Evolutionary conservation across 768 basidiomycete species (phyloP), one percentile per base, ranked within the genome.

Genomic region (Auricularia heimuer): DNA sequence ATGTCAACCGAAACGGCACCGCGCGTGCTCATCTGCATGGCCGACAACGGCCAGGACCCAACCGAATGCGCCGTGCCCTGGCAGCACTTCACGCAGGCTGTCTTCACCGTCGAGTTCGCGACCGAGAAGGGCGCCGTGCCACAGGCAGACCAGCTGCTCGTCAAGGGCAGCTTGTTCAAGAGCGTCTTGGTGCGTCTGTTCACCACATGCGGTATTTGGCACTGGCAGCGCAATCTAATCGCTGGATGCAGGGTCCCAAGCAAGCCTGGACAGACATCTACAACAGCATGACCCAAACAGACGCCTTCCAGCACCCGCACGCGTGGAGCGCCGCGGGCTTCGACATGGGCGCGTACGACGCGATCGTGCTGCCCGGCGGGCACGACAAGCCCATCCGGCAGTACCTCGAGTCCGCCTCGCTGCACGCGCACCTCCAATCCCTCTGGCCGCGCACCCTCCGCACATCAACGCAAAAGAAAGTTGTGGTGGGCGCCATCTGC

Each of bases 361-460:
- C 34, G n/a, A 37, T 66, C n/a, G 11, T 66, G 42, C 63, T 66
- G 7, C 65, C 65, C 18, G 65, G 65, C 33, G 62, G 65, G 14
- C 54, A 63, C 62, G 65, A 66, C 44, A 54, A 64, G 63, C 63
- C 62, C 16, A 66, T 66, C 56, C 54, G 54, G 29, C 54, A 63
- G 37, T 63, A 56, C 54, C 39, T 66, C 12, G 65, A 66, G 36
- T 63, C 62, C 16, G 3, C 12, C 0, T 54, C 62, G 12, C 65
- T 66, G n/a, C 62, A 66, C 36, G 65, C 35, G 1, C 65, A 45
- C 16, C 58, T 66, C 0, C 1, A 35, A 4, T 21, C 16, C 7
- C 63, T 42, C 63, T 63, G 61, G 54, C 65, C 65, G 16, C 58
- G 16, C 37, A 63, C 62, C 4, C 33, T 4, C 33, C 64, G 35